Evolutionary conservation across 2,329 filamentous ascomycete species (phyloP), one percentile per base, ranked within the genome.

Genomic region (Remersonia thermophila): DNA sequence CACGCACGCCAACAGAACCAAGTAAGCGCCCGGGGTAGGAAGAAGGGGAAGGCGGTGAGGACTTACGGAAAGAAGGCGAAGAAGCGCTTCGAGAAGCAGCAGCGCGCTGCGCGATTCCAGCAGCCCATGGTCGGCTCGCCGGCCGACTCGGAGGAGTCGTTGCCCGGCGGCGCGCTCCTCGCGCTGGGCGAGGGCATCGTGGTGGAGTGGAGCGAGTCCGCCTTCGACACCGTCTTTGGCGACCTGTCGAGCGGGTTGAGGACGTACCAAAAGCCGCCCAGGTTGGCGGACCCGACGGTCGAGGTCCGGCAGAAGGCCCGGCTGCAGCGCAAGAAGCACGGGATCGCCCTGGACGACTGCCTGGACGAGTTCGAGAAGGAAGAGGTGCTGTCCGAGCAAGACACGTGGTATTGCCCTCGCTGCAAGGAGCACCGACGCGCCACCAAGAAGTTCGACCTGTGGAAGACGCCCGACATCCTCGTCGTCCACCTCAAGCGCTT

Each of bases 401-500:
- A 98, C 55, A 89, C 85, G 41, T 98, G 91, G 91, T 96, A 93
- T 55, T 98, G 91, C 54, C 89, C 85, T 38, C 76, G 85, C 20
- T 98, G 91, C 69, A 96, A 96, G 57, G 84, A 94, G 50, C 81
- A 93, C 51, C 77, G 85, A 12, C 79, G 85, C 41, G 91, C 91
- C 14, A 87, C 80, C 61, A 98, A 98, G 66, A 95, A 91, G 52
- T 85, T 98, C 36, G 87, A 96, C 53, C 73, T 98, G 13, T 98
- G 91, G 91, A 95, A 89, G 53, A 80, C 83, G 2, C 91, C 91
- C 1, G 91, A 98, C 56, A 93, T 96, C 42, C 71, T 98, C 12
- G 81, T 96, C 30, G 81, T 95, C 43, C 91, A 98, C 54, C 69
- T 98, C 33, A 98, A 98, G 66, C 77, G 91, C 6, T 98, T 98